phyloP scores from a whole-genome alignment of 805 yeast genomes.

The Saccharomyces mikatae region DNA sequence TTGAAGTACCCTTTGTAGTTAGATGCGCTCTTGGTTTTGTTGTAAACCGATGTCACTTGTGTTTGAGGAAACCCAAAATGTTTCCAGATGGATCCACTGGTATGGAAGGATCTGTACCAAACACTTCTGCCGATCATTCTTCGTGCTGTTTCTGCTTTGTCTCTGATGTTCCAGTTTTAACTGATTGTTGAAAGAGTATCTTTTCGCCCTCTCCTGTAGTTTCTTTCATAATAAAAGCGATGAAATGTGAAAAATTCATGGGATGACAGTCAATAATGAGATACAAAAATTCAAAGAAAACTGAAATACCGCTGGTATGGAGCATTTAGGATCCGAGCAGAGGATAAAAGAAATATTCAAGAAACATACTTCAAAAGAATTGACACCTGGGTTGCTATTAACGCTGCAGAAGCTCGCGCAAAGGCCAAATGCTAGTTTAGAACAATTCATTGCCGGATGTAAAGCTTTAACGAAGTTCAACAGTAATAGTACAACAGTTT shows the following conservation, averaged over 20 bases:
- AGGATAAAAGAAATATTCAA: not conserved
- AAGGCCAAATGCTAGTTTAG: constrained; percentile 7
- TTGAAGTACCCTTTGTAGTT: constrained; percentile 45
- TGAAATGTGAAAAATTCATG: not conserved
- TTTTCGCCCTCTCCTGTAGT: not conserved
- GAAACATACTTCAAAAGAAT: not conserved
- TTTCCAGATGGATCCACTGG: not conserved
- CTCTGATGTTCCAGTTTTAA: not conserved
- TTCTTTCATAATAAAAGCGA: not conserved
- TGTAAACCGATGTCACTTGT: constrained; percentile 39
- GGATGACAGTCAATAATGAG: not conserved
- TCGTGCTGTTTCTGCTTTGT: not conserved
- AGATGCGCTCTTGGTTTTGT: constrained; percentile 54
- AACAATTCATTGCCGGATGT: constrained; percentile 17
- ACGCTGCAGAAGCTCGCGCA: constrained; percentile 15
- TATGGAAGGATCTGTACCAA: not conserved
- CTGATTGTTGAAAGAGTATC: not conserved
- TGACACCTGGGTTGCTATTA: not conserved
- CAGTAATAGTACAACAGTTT: constrained; percentile 6
- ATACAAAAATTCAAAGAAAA: not conserved
- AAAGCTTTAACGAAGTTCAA: constrained; percentile 22
- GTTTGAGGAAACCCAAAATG: constrained; percentile 31
- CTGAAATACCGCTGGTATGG: not conserved
- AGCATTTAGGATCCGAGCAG: not conserved
- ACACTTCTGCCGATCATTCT: not conserved